Evolutionary conservation across 2,329 filamentous ascomycete species (phyloP).

Genomic region (Simplicillium sp.): DNA sequence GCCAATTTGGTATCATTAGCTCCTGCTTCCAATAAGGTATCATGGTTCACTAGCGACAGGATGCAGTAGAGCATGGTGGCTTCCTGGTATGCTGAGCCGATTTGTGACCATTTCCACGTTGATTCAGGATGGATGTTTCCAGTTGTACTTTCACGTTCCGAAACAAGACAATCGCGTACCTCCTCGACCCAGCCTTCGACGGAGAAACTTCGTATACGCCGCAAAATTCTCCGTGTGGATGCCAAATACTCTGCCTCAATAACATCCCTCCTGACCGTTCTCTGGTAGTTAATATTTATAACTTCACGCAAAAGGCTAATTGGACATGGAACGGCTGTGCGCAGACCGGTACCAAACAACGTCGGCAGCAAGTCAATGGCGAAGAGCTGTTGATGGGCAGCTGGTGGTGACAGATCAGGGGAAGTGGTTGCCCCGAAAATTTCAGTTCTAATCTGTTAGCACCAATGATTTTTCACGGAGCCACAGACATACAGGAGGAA

Average conservation of each 20-base stretch:
- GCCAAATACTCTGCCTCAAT: not conserved
- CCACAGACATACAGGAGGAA: constrained; percentile 10
- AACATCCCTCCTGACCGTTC: constrained; percentile 5
- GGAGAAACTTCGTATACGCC: constrained; percentile 11
- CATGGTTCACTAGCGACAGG: constrained; percentile 2
- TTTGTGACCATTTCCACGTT: constrained; percentile 7
- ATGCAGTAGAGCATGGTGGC: constrained; percentile 14
- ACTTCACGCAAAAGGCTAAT: constrained; percentile 10
- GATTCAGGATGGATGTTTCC: not conserved
- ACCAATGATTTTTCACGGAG: not conserved
- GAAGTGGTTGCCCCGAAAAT: constrained; percentile 9
- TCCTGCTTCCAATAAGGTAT: not conserved
- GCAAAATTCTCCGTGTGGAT: constrained; percentile 7
- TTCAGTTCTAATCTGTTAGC: constrained; percentile 7
- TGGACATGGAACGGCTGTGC: constrained; percentile 12
- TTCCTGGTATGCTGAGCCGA: constrained; percentile 11
- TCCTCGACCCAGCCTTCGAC: constrained; percentile 8
- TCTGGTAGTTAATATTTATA: constrained; percentile 12
- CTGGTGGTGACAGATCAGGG: constrained; percentile 1
- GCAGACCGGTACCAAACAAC: constrained; percentile 10
- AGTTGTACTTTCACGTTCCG: not conserved
- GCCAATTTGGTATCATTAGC: not conserved
- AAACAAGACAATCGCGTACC: not conserved
- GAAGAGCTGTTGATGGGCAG: constrained; percentile 7
- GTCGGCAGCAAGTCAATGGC: constrained; percentile 5